Conservation (phyloP, 495 filamentous ascomycete species). For the Cryomyces minteri region DNA sequence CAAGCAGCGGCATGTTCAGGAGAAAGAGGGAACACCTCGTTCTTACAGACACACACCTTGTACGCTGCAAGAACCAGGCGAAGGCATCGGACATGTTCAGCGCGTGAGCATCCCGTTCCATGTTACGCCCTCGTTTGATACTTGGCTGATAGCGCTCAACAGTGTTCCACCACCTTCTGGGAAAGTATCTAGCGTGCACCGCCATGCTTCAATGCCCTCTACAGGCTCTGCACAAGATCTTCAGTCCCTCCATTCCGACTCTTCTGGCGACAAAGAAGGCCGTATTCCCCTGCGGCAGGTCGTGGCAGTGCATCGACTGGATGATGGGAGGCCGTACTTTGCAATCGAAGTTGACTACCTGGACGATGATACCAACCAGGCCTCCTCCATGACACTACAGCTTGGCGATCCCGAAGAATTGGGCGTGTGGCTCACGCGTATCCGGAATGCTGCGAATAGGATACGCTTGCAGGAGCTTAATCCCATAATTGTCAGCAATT, state of each 20-base stretch:
- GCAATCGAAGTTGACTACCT: constrained; percentile 61
- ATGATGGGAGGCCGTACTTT: constrained; percentile 60
- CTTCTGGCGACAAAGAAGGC: constrained; percentile 30
- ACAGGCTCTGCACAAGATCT: constrained; percentile 43
- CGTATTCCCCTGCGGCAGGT: constrained; percentile 54
- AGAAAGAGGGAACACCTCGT: constrained; percentile 82
- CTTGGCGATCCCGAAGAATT: constrained; percentile 55
- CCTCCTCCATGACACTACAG: constrained; percentile 46
- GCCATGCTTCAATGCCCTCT: constrained; percentile 30
- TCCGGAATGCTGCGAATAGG: constrained; percentile 40
- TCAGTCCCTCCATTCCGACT: constrained; percentile 26
- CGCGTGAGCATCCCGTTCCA: constrained; percentile 5
- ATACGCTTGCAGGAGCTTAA: constrained; percentile 31
- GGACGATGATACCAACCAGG: constrained; percentile 49
- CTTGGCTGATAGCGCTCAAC: constrained; percentile 22
- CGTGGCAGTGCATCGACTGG: constrained; percentile 60
- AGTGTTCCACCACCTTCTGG: constrained; percentile 26
- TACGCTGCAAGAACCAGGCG: constrained; percentile 61
- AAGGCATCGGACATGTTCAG: constrained; percentile 50
- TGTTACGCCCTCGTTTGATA: constrained; percentile 20
- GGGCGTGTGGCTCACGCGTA: constrained; percentile 54
- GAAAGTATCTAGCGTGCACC: background rate
- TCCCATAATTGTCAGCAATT: constrained; percentile 38
- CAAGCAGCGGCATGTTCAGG: constrained; percentile 60
- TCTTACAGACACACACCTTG: constrained; percentile 66